These are phyloP conservation scores for Coemansia sp. DNA, from an alignment of 192 early-diverging fungal species.

Conservation along the genomic window DNA sequence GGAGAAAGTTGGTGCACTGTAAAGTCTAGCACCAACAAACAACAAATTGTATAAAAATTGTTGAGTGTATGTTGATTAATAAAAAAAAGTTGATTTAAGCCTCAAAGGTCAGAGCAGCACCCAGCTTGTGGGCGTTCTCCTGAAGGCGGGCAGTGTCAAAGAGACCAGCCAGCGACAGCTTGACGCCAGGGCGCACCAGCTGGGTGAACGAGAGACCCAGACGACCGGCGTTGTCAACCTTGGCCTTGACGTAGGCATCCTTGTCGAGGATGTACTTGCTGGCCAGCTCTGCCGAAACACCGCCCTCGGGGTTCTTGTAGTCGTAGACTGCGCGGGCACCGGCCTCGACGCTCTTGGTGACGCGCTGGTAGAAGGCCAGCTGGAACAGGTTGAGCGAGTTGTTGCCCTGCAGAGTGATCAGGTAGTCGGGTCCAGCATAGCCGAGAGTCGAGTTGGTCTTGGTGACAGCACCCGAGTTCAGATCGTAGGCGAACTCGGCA, in stretches of 20 bases:
- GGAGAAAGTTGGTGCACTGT: too few species aligned
- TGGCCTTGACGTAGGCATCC: slow-evolving; percentile 87
- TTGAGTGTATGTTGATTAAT: neutral
- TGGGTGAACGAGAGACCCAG: slow-evolving; percentile 95
- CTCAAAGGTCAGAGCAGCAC: slow-evolving; percentile 86
- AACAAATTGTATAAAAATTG: too few species aligned
- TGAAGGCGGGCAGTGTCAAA: slow-evolving; percentile 92
- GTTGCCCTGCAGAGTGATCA: slow-evolving; percentile 83
- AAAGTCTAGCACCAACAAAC: too few species aligned
- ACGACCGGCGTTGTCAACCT: slow-evolving; percentile 78
- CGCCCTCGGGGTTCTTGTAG: slow-evolving; percentile 69
- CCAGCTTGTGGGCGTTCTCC: slow-evolving; percentile 95
- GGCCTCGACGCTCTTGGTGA: slow-evolving; percentile 87
- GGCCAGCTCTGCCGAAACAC: slow-evolving; percentile 84
- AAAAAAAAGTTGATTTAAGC: slow-evolving; percentile 58
- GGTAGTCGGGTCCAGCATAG: slow-evolving; percentile 85
- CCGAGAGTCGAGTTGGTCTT: slow-evolving; percentile 89
- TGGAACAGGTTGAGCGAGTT: slow-evolving; percentile 88
- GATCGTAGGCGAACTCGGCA: slow-evolving; percentile 93
- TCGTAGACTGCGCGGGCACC: slow-evolving; percentile 93
- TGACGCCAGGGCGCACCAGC: slow-evolving; percentile 87
- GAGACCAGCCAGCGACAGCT: slow-evolving; percentile 86
- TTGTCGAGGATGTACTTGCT: slow-evolving; percentile 91
- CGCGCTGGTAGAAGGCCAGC: slow-evolving; percentile 96
- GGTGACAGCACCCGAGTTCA: slow-evolving; percentile 80